phyloP scores from a whole-genome alignment of 2,329 filamentous ascomycete genomes.

The Seiridium cupressi region DNA sequence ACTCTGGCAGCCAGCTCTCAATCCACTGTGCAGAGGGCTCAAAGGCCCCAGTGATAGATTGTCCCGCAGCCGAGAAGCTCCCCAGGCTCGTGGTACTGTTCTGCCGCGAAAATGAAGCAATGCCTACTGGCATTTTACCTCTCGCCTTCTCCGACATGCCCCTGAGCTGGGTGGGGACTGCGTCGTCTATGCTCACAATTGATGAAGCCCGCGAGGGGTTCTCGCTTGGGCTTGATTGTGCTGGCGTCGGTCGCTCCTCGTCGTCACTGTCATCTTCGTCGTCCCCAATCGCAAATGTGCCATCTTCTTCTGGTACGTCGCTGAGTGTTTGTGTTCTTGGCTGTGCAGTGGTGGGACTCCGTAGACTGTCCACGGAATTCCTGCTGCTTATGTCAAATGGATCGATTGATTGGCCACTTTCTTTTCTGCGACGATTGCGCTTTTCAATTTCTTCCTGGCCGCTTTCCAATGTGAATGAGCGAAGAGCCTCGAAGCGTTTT shows the following conservation, averaged over 20 bases:
- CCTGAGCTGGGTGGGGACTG: constrained; percentile 76
- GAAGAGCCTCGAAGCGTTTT: constrained; percentile 80
- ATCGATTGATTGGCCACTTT: constrained; percentile 51
- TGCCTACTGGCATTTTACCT: constrained; percentile 88
- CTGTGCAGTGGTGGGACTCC: constrained; percentile 57
- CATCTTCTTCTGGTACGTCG: constrained; percentile 74
- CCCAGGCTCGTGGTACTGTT: constrained; percentile 83
- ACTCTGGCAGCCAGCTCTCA: constrained; percentile 87
- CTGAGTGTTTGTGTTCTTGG: constrained; percentile 57
- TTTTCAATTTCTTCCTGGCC: constrained; percentile 89
- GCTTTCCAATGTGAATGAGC: constrained; percentile 86
- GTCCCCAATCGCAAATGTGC: constrained; percentile 84
- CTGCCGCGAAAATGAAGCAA: constrained; percentile 81
- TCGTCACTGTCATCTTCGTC: constrained; percentile 63
- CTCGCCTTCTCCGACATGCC: constrained; percentile 97
- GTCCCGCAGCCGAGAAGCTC: constrained; percentile 58
- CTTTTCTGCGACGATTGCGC: constrained; percentile 68
- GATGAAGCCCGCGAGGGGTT: constrained; percentile 66
- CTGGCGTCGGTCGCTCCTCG: constrained; percentile 53
- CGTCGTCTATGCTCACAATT: constrained; percentile 68
- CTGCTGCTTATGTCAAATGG: constrained; percentile 41
- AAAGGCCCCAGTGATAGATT: constrained; percentile 62
- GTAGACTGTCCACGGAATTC: constrained; percentile 66
- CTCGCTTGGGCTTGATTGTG: constrained; percentile 63
- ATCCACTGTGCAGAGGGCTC: constrained; percentile 83